These are phyloP conservation scores for Backusella macrospora DNA, from an alignment of 192 early-diverging fungal genomes.

Conservation along the genomic window DNA sequence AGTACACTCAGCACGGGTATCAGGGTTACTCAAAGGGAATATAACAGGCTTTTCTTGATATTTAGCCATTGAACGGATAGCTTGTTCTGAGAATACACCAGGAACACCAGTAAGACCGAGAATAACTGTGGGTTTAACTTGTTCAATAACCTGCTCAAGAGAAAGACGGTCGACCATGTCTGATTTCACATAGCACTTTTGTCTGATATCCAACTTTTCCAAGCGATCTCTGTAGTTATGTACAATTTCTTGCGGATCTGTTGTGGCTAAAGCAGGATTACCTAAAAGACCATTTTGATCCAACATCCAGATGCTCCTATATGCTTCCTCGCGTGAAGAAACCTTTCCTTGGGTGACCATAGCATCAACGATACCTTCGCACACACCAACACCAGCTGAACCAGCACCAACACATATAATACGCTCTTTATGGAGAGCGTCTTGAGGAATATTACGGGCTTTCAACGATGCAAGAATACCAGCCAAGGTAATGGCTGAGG, in stretches of 20 bases:
- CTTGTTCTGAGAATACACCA: constrained; percentile 53
- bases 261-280: constrained; percentile 39
- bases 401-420: constrained; percentile 42
- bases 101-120: constrained; percentile 51
- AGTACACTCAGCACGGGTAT: constrained; percentile 54
- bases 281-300: constrained; percentile 55
- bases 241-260: constrained; percentile 26
- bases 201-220: constrained; percentile 48
- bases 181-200: constrained; percentile 49
- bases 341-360: constrained; percentile 43
- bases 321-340: constrained; percentile 49
- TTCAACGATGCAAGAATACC: constrained; percentile 42
- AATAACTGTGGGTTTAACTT: constrained; percentile 54
- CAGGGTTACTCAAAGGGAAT: constrained; percentile 57
- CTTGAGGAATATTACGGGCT: constrained; percentile 25
- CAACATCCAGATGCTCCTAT: constrained; percentile 57
- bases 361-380: constrained; percentile 44
- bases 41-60: constrained; percentile 51
- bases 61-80: constrained; percentile 57
- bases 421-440: constrained; percentile 30
- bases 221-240: constrained; percentile 19
- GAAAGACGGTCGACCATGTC: constrained; percentile 50
- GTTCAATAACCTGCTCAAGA: constrained; percentile 52
- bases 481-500: constrained; percentile 41
- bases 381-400: constrained; percentile 43